Base-by-base conservation (phyloP, 352 stramenopile genomes). In the Globisporangium acanthophoron region DNA sequence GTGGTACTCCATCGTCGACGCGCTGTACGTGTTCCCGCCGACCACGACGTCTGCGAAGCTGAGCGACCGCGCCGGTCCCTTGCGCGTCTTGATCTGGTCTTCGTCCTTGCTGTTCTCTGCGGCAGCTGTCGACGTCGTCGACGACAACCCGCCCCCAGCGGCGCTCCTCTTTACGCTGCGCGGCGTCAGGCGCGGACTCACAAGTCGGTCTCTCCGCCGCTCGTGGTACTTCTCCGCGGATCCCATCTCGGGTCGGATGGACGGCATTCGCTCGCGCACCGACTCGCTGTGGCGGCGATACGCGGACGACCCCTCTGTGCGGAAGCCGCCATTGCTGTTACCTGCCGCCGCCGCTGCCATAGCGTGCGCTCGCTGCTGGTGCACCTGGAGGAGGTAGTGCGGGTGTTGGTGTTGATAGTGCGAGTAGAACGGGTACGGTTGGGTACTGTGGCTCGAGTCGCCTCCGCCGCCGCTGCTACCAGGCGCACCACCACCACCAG, bases 31-130 rank as follows among this genome's bases (percentile, higher is more conserved):
- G 18, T 56, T 70, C n/a, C 82, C 80, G 20, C 82, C 81, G 15
- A 88, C 72, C 0, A 94, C 85, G 13, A 94, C 85, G 50, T 94
- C 85, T 0, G 85, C 85, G 71, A 94, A 94, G 66, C 85, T 94
- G 59, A 94, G 74, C 3, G 84, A 94, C 16, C 85, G 79, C 24
- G 83, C 77, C 13, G 79, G 80, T 18, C 68, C 73, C 64, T 93
- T 93, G 24, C 83, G 73, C 20, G 60, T 74, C 51, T 73, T 58
- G 47, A 55, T 52, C 20, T 52, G 35, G 44, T 71, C 52, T 52
- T 62, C 39, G 51, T 70, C 24, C 68, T 65, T 52, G 61, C 51
- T 56, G 70, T 69, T 11, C 47, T 65, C 45, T 33, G 18, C 31
- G 7, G 29, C 49, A 21, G 7, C 29, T 69, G 60, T 13, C 54